Base-by-base conservation (phyloP, 805 yeast species). In the Candida tallmaniae region DNA sequence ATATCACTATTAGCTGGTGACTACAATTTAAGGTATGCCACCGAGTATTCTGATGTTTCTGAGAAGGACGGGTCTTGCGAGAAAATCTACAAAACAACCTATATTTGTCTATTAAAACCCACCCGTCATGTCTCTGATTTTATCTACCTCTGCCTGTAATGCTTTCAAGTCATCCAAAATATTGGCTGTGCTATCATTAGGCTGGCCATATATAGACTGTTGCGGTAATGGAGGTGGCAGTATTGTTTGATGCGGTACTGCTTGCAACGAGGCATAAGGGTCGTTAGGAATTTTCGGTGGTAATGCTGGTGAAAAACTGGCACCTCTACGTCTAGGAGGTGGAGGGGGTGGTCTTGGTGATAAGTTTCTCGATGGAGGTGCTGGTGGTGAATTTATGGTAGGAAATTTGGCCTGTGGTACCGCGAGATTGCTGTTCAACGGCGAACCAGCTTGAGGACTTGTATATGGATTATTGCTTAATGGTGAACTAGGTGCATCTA, bases 71-170 rank as follows among this genome's bases (percentile, higher is more conserved):
- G 10, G 23, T 20, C 7, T 10, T 20, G 23, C 23, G 7, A 20
- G 23, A 20, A 20, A 10, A 20, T n/a, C n/a, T n/a, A n/a, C n/a
- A n/a, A n/a, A n/a, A n/a, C n/a, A n/a, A 20, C 10, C 7, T 7
- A 20, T 7, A 10, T 20, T 7, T 10, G 23, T 20, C 27, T 24
- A 12, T 28, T 48, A 65, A 40, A 65, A 66, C 10, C 71, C 73
- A 12, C 73, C 72, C 6, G 71, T 63, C 67, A 66, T 56, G 36
- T 52, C 54, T 39, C 71, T 56, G 34, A 81, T 60, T 34, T 70
- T 67, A 46, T 82, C 83, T 15, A 82, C 86, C 52, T 82, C 88
- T 23, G 70, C 80, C 47, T 81, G 86, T 31, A 82, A 62, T 6
- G 81, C 81, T 48, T 72, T 73, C 38, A 82, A 61, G 49, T 81